phyloP scores from a whole-genome alignment of 2,329 filamentous ascomycete genomes.

The Colletotrichum chlorophyti region DNA sequence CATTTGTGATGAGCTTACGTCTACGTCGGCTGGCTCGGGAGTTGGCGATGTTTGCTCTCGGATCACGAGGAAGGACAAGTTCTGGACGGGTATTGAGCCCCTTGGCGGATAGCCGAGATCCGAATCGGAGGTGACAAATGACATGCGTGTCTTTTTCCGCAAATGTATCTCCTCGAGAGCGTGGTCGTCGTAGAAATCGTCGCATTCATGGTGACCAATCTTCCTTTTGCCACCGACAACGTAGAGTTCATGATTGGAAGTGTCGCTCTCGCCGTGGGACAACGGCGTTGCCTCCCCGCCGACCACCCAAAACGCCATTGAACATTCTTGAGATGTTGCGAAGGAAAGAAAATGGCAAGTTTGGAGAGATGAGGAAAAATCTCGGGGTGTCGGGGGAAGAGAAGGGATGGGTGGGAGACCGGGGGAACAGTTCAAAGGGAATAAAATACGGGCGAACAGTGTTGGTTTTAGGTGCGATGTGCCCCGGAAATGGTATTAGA shows the following conservation, averaged over 20 bases:
- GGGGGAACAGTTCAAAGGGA: conserved; percentile 16
- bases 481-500: conserved; percentile 27
- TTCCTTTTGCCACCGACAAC: conserved; percentile 46
- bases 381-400: conserved; percentile 1
- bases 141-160: conserved; percentile 17
- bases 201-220: conserved; percentile 42
- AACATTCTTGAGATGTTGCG: conserved; percentile 39
- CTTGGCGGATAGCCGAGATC: conserved; percentile 8
- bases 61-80: conserved; percentile 46
- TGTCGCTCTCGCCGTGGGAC: conserved; percentile 17
- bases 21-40: conserved; percentile 21
- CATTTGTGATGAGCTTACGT: conserved; percentile 39
- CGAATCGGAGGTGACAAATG: neutral
- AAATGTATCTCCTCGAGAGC: conserved; percentile 33
- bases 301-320: conserved; percentile 35
- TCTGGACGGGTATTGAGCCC: conserved; percentile 39
- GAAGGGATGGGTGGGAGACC: neutral
- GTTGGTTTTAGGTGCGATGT: conserved; percentile 26
- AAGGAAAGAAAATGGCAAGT: conserved; percentile 8
- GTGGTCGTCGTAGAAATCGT: conserved; percentile 39
- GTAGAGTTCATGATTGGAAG: conserved; percentile 32
- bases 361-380: neutral
- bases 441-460: conserved; percentile 25
- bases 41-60: conserved; percentile 40
- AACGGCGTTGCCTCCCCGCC: conserved; percentile 25